Percentiles rank a stretch among this genome's conserved stretches.
Evolutionary conservation across 768 basidiomycete genomes (phyloP).

Genomic region (Mycena rosella): DNA sequence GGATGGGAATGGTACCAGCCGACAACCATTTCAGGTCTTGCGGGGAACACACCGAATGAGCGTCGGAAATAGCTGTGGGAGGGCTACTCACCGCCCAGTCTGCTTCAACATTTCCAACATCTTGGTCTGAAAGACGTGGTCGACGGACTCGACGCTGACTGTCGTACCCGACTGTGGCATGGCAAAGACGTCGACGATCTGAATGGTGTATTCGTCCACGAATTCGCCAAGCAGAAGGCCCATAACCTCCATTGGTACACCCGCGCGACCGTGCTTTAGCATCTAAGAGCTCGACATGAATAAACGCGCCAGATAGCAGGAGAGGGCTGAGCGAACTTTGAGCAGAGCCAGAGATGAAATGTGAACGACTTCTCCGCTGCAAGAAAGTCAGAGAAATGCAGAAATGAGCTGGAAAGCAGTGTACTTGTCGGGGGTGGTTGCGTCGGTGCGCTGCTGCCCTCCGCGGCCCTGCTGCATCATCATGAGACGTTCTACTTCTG

Average conservation of each 20-base stretch:
- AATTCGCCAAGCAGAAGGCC: slow-evolving; percentile 98
- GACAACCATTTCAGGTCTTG: slow-evolving; percentile 95
- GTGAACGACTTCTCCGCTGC: slow-evolving; percentile 93
- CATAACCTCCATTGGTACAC: slow-evolving; percentile 99
- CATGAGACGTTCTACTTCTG: slow-evolving; percentile 61
- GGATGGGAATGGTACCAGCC: slow-evolving; percentile 99
- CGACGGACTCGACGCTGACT: slow-evolving; percentile 97
- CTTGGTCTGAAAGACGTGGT: slow-evolving; percentile 98
- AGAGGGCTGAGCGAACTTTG: slow-evolving; percentile 73
- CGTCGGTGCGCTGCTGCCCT: slow-evolving; percentile 60
- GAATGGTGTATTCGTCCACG: slow-evolving; percentile 96
- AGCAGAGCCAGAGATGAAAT: slow-evolving; percentile 97
- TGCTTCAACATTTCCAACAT: slow-evolving; percentile 99
- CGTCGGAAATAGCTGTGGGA: slow-evolving; percentile 29
- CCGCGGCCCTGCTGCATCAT: slow-evolving; percentile 63
- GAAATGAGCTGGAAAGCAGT: slow-evolving; percentile 21
- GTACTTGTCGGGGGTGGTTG: slow-evolving; percentile 82
- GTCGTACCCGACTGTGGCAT: slow-evolving; percentile 99
- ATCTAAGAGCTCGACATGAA: slow-evolving; percentile 67
- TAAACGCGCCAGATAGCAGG: slow-evolving; percentile 1
- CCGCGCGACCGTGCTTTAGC: slow-evolving; percentile 98
- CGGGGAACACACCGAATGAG: slow-evolving; percentile 12
- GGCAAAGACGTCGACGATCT: slow-evolving; percentile 97
- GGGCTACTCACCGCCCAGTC: slow-evolving; percentile 84
- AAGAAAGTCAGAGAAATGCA: slow-evolving; percentile 29